These are phyloP conservation scores for Phanerochaete carnosa DNA, from an alignment of 768 basidiomycete species.

Conservation along the genomic window DNA sequence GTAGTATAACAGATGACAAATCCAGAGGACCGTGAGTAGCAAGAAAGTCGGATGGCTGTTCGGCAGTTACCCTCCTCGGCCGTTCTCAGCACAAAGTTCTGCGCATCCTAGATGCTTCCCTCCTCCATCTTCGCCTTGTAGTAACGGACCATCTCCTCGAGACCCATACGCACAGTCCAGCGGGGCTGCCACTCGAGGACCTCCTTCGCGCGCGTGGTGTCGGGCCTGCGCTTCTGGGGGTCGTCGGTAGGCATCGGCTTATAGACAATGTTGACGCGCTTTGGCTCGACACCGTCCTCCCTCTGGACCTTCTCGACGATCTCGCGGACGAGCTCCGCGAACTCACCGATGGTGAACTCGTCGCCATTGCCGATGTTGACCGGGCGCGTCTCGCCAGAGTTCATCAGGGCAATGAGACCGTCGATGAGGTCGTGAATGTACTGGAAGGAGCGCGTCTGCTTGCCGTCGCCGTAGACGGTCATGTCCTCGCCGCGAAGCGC, in stretches of 20 bases:
- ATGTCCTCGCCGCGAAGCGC: constrained; percentile 95
- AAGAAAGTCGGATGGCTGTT: not conserved
- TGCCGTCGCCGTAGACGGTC: constrained; percentile 94
- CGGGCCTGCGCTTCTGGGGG: constrained; percentile 90
- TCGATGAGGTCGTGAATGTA: constrained; percentile 98
- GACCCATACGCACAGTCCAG: constrained; percentile 90
- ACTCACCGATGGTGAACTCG: constrained; percentile 94
- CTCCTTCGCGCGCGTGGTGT: constrained; percentile 87
- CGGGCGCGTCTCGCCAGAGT: constrained; percentile 87
- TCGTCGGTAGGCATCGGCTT: constrained; percentile 88
- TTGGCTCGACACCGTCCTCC: constrained; percentile 63
- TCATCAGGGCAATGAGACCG: constrained; percentile 92
- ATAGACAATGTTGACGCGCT: constrained; percentile 67
- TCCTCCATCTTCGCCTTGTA: constrained; percentile 89
- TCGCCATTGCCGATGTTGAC: constrained; percentile 96
- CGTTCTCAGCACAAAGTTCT: not conserved
- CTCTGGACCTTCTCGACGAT: constrained; percentile 91
- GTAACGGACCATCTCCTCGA: constrained; percentile 94
- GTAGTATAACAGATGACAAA: not conserved
- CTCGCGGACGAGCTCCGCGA: constrained; percentile 88
- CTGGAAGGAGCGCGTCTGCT: constrained; percentile 93
- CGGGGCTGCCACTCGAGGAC: constrained; percentile 85
- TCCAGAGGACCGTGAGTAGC: not conserved
- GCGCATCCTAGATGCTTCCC: constrained; percentile 56
- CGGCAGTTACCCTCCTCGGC: not conserved